phyloP scores from a whole-genome alignment of 371 early-diverging fungal species.

The Mucor ambiguus region DNA sequence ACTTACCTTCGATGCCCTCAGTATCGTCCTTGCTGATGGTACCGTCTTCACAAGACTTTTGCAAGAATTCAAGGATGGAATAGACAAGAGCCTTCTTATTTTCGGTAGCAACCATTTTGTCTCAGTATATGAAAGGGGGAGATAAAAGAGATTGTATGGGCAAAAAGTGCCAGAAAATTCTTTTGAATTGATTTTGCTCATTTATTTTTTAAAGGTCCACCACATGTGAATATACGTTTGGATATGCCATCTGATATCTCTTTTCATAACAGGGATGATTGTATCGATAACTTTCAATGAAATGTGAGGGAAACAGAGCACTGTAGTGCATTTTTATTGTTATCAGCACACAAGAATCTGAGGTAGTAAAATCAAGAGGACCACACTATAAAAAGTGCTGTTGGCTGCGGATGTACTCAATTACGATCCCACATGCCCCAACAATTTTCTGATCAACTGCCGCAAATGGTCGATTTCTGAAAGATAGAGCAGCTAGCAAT shows the following conservation, averaged over 20 bases:
- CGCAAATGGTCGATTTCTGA: neutral
- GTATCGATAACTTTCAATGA: neutral
- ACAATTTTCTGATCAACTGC: neutral
- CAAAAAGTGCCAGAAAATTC: slow-evolving; percentile 7
- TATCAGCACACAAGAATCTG: too few species aligned
- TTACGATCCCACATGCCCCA: neutral
- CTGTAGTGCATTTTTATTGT: too few species aligned
- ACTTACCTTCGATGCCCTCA: slow-evolving; percentile 88
- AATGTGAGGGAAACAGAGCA: too few species aligned
- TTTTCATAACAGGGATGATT: too few species aligned
- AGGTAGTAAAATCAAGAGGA: too few species aligned
- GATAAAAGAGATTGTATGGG: neutral
- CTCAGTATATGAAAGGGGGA: neutral
- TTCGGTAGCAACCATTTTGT: slow-evolving; percentile 41
- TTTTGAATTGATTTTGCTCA: neutral
- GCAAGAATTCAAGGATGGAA: slow-evolving; percentile 89
- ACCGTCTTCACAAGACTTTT: slow-evolving; percentile 76
- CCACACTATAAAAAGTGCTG: neutral
- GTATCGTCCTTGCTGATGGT: slow-evolving; percentile 81
- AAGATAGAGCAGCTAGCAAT: neutral
- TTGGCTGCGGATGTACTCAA: neutral
- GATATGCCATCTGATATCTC: neutral
- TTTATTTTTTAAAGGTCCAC: slow-evolving; percentile 1
- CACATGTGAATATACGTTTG: neutral
- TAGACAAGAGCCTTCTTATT: slow-evolving; percentile 82